phyloP scores from a whole-genome alignment of 805 yeast species.

The Starmera caribaea region DNA sequence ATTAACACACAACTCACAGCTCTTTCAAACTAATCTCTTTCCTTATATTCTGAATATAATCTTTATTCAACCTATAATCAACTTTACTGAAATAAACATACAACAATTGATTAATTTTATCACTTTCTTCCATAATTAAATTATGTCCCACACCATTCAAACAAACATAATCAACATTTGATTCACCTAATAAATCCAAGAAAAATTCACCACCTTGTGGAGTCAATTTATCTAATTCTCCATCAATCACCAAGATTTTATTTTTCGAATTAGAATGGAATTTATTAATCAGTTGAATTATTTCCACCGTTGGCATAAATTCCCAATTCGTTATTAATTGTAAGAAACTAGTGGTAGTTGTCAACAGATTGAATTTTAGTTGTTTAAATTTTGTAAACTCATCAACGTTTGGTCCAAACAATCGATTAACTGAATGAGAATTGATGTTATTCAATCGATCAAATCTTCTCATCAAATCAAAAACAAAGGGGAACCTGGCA shows the following conservation, averaged over 20 bases:
- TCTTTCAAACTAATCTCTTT: conserved; percentile 3
- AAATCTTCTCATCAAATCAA: conserved; percentile 14
- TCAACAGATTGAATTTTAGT: conserved; percentile 13
- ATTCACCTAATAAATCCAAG: not conserved
- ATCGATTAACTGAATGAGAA: conserved; percentile 11
- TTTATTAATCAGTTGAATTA: not conserved
- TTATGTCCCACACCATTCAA: not conserved
- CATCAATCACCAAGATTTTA: not conserved
- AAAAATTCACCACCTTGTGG: not conserved
- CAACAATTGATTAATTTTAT: not conserved
- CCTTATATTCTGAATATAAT: not conserved
- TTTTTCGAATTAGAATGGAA: not conserved
- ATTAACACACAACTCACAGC: no score
- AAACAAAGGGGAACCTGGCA: conserved; percentile 5
- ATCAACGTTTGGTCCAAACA: conserved; percentile 7
- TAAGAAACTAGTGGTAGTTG: not conserved
- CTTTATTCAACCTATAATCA: not conserved
- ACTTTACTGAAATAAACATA: not conserved
- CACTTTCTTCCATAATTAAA: not conserved
- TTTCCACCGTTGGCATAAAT: not conserved
- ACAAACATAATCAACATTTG: not conserved
- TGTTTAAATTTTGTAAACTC: conserved; percentile 16
- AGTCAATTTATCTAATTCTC: not conserved
- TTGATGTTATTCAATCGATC: conserved; percentile 17
- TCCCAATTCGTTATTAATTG: not conserved